Percentiles rank a stretch among this genome's conserved stretches.
phyloP scores from a whole-genome alignment of 1,284 basidiomycete genomes.

The Trichosporon coremiiforme region DNA sequence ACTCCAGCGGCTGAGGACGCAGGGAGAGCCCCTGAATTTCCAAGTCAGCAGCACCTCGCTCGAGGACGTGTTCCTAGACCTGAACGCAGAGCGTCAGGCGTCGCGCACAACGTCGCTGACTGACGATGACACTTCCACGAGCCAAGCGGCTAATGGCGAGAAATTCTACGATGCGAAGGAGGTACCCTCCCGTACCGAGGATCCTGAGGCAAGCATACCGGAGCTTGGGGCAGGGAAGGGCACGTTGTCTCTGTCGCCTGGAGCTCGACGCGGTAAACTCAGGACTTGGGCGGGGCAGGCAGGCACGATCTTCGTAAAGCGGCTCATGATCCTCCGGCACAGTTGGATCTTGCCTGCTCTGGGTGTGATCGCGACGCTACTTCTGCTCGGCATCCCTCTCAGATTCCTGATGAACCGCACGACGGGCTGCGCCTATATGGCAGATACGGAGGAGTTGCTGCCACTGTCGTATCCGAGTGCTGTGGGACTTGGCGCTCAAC shows the following conservation, averaged over 20 bases:
- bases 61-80: slow-evolving; percentile 74
- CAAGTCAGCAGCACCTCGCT: slow-evolving; percentile 73
- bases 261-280: not conserved
- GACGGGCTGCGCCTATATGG: slow-evolving; percentile 59
- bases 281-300: slow-evolving; percentile 16
- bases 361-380: slow-evolving; percentile 65
- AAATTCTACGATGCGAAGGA: slow-evolving; percentile 18
- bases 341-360: slow-evolving; percentile 70
- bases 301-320: slow-evolving; percentile 71
- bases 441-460: slow-evolving; percentile 22
- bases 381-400: slow-evolving; percentile 67
- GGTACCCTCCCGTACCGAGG: not conserved
- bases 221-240: slow-evolving; percentile 54
- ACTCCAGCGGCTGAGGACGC: slow-evolving; percentile 44
- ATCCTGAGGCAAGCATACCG: not conserved
- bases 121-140: not conserved
- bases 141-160: not conserved
- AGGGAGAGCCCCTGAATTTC: slow-evolving; percentile 57
- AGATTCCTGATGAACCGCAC: slow-evolving; percentile 64
- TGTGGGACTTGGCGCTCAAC: not conserved
- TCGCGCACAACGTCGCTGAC: not conserved
- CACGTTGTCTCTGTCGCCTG: slow-evolving; percentile 25
- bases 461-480: slow-evolving; percentile 35
- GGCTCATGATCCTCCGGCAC: slow-evolving; percentile 65
- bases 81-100: slow-evolving; percentile 60